Percentiles rank a stretch among this genome's conserved stretches.
These are phyloP conservation scores for Mrakia frigida DNA, from an alignment of 768 basidiomycete genomes.

Conservation along the genomic window DNA sequence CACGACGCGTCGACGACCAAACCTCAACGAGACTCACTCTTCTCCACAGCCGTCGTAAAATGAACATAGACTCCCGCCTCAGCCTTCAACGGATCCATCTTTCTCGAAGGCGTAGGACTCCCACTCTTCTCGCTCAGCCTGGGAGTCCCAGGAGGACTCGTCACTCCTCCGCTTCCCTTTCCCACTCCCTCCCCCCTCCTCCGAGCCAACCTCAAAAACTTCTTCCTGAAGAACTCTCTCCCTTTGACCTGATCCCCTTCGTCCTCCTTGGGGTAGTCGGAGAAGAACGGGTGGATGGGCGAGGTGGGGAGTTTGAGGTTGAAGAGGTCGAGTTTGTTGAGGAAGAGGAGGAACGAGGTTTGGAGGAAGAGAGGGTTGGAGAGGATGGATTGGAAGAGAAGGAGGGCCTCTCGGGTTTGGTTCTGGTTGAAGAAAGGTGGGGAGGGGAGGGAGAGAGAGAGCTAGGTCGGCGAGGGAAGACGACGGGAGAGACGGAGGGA, in stretches of 20 bases:
- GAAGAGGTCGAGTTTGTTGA: not conserved
- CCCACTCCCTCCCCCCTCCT: not conserved
- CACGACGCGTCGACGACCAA: not conserved
- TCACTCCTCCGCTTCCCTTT: not conserved
- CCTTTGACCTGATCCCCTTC: not conserved
- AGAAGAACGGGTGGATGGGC: not conserved
- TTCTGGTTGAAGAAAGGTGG: not conserved
- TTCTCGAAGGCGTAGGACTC: not conserved
- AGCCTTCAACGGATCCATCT: not conserved
- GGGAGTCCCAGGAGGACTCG: not conserved
- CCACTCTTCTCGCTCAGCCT: not conserved
- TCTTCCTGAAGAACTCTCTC: not conserved
- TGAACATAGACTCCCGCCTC: not conserved
- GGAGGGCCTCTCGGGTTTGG: conserved; percentile 2
- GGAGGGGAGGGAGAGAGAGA: too few relatives aligned
- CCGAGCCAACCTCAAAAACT: conserved; percentile 2
- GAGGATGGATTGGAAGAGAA: conserved; percentile 1
- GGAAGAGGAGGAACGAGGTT: not conserved
- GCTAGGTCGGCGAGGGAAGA: too few relatives aligned
- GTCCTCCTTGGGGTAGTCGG: not conserved
- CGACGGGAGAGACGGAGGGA: too few relatives aligned
- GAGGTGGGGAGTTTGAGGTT: not conserved
- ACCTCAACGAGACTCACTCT: not conserved
- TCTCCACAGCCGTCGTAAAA: not conserved
- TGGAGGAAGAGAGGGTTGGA: not conserved